Evolutionary conservation across 163 green algal genomes (phyloP), one percentile per base, ranked within the genome.

Genomic region (Chlamydomonas reinhardtii): DNA sequence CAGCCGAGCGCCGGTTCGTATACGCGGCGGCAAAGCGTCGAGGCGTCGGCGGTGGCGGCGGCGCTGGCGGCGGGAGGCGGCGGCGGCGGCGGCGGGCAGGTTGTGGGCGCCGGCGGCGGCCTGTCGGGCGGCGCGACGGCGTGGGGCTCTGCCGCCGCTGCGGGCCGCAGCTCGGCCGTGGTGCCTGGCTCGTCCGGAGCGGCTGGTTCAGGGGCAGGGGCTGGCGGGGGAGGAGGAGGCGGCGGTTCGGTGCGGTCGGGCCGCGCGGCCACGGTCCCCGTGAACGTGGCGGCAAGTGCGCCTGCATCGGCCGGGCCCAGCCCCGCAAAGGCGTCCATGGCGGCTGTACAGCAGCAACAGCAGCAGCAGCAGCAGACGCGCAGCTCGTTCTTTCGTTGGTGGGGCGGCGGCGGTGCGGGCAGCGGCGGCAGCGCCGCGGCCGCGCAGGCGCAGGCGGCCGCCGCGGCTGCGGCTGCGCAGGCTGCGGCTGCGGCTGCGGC

Each of bases 1-100:
- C n/a, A 19, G 24, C 27, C 1, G 62, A 29, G n/a, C 20, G 32
- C 11, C 27, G 17, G n/a, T n/a, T 66, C 24, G 3, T 37, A 72
- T 25, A 35, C 74, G 14, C 76, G 76, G 37, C 62, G 62, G 27
- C 76, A 70, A 34, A 83, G 76, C 76, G 29, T 19, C 0, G 76
- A 83, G 70, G 34, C 3, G 16, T 15, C 24, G 4, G 39, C 25
- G 37, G 25, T 25, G 24, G 71, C 37, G 24, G 37, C 56, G 56
- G 56, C 69, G 34, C 5, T 16, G 19, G 66, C n/a, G 15, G 66
- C n/a, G 66, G n/a, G n/a, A n/a, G 66, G 64, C 37, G 32, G 14
- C 32, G 32, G 11, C 32, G 32, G 11, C 32, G 32, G 68, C n/a
- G 52, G 74, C 20, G 74, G 31, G 48, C 48, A 9, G 48, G 48